Percentiles rank a stretch among this genome's conserved stretches.
phyloP scores from a whole-genome alignment of 169 alveolate species.

The Cryptosporidium andersoni region DNA sequence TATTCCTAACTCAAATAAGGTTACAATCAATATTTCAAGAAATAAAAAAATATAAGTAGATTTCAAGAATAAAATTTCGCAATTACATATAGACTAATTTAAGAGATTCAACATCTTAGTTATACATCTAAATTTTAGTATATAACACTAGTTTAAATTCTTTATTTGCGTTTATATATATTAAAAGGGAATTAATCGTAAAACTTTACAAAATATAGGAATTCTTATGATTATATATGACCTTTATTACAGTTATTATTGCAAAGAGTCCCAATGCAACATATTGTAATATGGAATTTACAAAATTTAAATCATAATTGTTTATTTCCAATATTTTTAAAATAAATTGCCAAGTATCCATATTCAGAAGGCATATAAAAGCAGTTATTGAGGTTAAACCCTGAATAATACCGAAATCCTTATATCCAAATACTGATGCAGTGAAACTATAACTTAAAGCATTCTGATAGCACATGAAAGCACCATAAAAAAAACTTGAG shows the following conservation, averaged over 20 bases:
- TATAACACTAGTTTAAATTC: no score
- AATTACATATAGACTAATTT: no score
- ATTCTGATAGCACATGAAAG: constrained; percentile 42
- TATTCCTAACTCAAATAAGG: no score
- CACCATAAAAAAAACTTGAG: constrained; percentile 59
- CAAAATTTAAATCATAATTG: constrained; percentile 30
- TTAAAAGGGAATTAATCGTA: no score
- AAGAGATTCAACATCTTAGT: no score
- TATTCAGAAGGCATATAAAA: constrained; percentile 28
- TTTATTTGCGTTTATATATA: no score
- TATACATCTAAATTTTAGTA: no score
- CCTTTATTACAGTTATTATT: background rate
- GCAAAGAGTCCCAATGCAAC: constrained; percentile 4
- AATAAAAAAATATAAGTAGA: no score
- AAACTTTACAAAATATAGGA: no score
- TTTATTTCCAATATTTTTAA: background rate
- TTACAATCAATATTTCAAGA: no score
- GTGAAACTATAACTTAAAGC: constrained; percentile 56
- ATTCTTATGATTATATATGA: no score
- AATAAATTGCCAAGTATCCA: constrained; percentile 33
- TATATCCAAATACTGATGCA: constrained; percentile 57
- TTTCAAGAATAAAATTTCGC: no score
- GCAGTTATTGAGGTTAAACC: constrained; percentile 59
- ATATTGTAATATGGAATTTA: constrained; percentile 15
- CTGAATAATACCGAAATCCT: constrained; percentile 51